Evolutionary conservation across 2,329 filamentous ascomycete species (phyloP).

Genomic region (Aspergillaceae sp.): DNA sequence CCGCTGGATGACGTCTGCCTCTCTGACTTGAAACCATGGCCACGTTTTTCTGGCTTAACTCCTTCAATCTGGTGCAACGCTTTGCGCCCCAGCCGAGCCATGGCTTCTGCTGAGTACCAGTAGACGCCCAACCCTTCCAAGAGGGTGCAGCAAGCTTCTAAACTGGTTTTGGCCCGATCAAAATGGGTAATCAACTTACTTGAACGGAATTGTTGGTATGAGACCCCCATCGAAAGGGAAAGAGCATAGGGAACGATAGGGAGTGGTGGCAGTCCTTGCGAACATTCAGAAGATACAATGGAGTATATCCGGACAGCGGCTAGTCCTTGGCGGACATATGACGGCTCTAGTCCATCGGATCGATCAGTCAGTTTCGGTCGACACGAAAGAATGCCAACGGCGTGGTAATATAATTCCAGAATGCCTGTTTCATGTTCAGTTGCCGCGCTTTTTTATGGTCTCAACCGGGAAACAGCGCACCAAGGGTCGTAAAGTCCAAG

Average conservation of each 20-base stretch:
- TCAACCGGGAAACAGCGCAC: slow-evolving; percentile 8
- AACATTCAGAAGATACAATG: slow-evolving; percentile 40
- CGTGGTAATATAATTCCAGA: slow-evolving; percentile 50
- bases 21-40: slow-evolving; percentile 10
- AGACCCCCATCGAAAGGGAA: slow-evolving; percentile 47
- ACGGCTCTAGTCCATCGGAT: slow-evolving; percentile 41
- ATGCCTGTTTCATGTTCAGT: background rate
- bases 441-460: background rate
- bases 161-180: slow-evolving; percentile 26
- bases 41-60: slow-evolving; percentile 2
- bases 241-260: slow-evolving; percentile 50
- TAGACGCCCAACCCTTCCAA: slow-evolving; percentile 26
- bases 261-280: slow-evolving; percentile 41
- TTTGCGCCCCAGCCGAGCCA: slow-evolving; percentile 33
- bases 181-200: slow-evolving; percentile 38
- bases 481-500: slow-evolving; percentile 22
- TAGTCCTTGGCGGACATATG: slow-evolving; percentile 46
- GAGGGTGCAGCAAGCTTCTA: slow-evolving; percentile 29
- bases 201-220: slow-evolving; percentile 49
- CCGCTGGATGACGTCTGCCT: background rate
- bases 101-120: slow-evolving; percentile 36
- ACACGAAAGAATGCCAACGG: slow-evolving; percentile 49
- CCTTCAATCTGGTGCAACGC: slow-evolving; percentile 26
- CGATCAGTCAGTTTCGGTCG: slow-evolving; percentile 32
- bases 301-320: slow-evolving; percentile 50